phyloP scores from a whole-genome alignment of 495 filamentous ascomycete species.

The Cercophora newfieldiana region DNA sequence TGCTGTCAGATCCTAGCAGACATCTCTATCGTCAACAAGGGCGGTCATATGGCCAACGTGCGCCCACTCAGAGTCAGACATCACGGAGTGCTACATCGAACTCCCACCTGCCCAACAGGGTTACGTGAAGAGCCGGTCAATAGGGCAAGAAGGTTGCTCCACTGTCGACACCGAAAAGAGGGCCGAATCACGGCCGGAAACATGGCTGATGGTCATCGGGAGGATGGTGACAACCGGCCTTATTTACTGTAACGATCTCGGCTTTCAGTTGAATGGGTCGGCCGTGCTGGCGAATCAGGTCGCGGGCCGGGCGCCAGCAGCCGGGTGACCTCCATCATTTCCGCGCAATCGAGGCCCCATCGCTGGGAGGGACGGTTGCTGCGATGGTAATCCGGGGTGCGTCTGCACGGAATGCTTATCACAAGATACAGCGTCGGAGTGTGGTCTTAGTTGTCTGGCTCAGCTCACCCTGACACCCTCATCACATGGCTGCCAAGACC shows the following conservation, averaged over 20 bases:
- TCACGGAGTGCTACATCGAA: neutral
- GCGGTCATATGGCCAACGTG: neutral
- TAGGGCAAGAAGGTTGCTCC: neutral
- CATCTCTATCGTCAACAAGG: conserved; percentile 7
- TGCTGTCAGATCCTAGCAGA: neutral
- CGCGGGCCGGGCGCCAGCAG: conserved; percentile 8
- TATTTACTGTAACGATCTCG: conserved; percentile 24
- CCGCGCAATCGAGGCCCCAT: neutral
- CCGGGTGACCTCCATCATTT: conserved; percentile 26
- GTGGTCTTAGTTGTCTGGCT: neutral
- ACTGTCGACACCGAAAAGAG: neutral
- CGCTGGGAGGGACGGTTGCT: conserved; percentile 1
- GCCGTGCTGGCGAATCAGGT: conserved; percentile 29
- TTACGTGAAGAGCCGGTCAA: neutral
- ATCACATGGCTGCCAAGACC: conserved; percentile 12
- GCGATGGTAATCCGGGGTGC: conserved; percentile 14
- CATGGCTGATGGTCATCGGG: neutral
- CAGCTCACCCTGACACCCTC: no score
- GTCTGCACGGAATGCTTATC: neutral
- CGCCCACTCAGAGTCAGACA: neutral
- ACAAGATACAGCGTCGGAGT: conserved; percentile 1
- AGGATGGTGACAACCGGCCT: conserved; percentile 29
- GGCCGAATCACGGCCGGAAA: neutral
- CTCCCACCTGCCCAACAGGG: neutral
- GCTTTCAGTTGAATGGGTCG: conserved; percentile 5